Evolutionary conservation across 768 basidiomycete genomes (phyloP).

Genomic region (Amanita pallidorosea): DNA sequence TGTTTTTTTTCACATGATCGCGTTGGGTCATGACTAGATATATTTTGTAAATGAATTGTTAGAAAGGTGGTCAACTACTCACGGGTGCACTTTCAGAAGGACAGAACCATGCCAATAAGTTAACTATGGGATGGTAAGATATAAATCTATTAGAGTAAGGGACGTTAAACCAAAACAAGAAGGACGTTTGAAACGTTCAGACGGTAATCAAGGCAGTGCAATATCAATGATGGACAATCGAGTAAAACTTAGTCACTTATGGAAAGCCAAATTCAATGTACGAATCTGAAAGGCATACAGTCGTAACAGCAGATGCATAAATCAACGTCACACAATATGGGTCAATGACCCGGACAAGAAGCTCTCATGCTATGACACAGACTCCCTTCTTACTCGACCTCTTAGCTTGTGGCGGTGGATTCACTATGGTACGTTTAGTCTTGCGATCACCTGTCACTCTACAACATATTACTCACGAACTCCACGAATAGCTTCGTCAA

Average conservation of each 20-base stretch:
- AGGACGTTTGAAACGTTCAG: background rate
- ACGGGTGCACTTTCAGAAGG: background rate
- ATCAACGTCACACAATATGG: slow-evolving; percentile 44
- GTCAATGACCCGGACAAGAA: slow-evolving; percentile 17
- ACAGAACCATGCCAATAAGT: background rate
- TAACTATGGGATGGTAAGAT: background rate
- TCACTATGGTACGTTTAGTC: slow-evolving; percentile 35
- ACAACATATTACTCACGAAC: slow-evolving; percentile 63
- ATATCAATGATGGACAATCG: background rate
- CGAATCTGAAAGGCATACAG: slow-evolving; percentile 30
- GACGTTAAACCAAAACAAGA: background rate
- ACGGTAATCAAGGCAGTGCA: background rate
- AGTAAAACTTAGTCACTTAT: background rate
- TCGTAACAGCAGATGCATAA: slow-evolving; percentile 66
- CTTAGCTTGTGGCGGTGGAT: slow-evolving; percentile 58
- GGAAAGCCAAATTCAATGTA: background rate
- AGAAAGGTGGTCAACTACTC: background rate
- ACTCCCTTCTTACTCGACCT: slow-evolving; percentile 33
- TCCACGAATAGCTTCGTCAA: slow-evolving; percentile 97
- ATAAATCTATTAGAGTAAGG: background rate
- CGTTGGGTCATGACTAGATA: background rate
- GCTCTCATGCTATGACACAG: slow-evolving; percentile 66
- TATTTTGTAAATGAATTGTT: background rate
- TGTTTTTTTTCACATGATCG: background rate
- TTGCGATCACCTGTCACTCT: background rate